Base-by-base conservation (phyloP, 2,329 filamentous ascomycete genomes). In the Talaromyces sp. region DNA sequence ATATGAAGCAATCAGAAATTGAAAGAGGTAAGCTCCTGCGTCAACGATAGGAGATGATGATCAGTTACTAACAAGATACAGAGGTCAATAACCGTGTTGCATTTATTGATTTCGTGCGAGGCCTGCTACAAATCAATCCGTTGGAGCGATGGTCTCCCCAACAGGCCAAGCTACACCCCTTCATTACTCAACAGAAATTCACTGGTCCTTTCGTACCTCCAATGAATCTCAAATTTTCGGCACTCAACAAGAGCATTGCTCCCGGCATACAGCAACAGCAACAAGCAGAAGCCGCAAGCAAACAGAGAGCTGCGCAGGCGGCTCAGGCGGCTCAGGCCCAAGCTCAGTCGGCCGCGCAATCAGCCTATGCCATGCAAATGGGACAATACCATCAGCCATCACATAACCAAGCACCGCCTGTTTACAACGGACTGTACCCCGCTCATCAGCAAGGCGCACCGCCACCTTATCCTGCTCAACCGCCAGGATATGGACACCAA, bases 51-150 rank as follows among this genome's bases (percentile, higher is more conserved):
- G 9, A 11, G 13, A 19, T 3, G 19, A 39, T 11, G 13, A 49
- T 33, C 3, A 17, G 47, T 74, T 67, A 58, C 43, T 45, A 64
- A 64, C 43, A 58, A 41, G 7, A 33, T 66, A 19, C 74, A 99
- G 95, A 99, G 89, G 96, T 99, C 90, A 96, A 95, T 75, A 99
- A 99, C 75, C 90, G 95, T 52, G 88, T 96, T 67, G 93, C 95
- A 4, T 99, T 99, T 73, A 99, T 98, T 75, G 95, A 99, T 78
- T 99, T 99, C 73, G 95, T 98, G 27, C 89, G 95, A 69, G 95
- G 95, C 15, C 80, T 99, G 45, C 82, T 99, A 65, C 96, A 91
- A 67, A 96, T 97, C 75, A 99, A 97, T 75, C 95, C 95, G 3
- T 85, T 99, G 39, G 95, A 99, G 79, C 84, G 95, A 76, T 99